Evolutionary conservation across 83 land plant species (phyloP).

Genomic region (Picea abies): DNA sequence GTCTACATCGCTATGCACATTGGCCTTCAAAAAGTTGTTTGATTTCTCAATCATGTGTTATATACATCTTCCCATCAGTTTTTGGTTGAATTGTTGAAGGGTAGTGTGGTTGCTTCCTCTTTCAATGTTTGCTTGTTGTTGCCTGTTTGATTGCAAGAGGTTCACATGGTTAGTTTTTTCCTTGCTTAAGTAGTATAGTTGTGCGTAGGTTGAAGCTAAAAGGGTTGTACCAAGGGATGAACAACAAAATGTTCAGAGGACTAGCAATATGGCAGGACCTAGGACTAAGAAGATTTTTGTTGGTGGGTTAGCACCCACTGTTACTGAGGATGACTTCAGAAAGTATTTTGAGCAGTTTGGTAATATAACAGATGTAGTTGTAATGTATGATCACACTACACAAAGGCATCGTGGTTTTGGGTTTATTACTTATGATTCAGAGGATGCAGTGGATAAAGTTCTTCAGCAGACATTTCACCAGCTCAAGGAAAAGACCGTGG

Average conservation of each 20-base stretch:
- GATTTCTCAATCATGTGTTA: too few species aligned
- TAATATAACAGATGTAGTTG: constrained; percentile 56
- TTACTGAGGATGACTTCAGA: constrained; percentile 39
- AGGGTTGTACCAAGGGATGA: constrained; percentile 27
- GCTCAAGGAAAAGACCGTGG: constrained; percentile 26
- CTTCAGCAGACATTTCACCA: constrained; percentile 26
- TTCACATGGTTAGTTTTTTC: too few species aligned
- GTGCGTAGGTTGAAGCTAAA: constrained; percentile 19
- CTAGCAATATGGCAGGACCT: constrained; percentile 14
- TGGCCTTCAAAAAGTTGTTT: too few species aligned
- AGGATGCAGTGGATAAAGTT: constrained; percentile 58
- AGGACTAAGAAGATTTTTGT: constrained; percentile 33
- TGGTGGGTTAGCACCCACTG: constrained; percentile 26
- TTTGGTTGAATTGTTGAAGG: too few species aligned
- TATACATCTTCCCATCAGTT: too few species aligned
- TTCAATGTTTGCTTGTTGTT: too few species aligned
- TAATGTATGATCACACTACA: constrained; percentile 64
- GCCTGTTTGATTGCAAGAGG: too few species aligned
- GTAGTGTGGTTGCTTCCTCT: too few species aligned
- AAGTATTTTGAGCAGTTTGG: constrained; percentile 70
- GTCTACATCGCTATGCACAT: too few species aligned
- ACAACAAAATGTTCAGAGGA: constrained; percentile 18
- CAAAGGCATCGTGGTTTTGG: constrained; percentile 70
- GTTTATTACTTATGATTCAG: constrained; percentile 61
- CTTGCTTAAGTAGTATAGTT: too few species aligned